Evolutionary conservation across 805 yeast species (phyloP).

Genomic region (Candida odintsovae): DNA sequence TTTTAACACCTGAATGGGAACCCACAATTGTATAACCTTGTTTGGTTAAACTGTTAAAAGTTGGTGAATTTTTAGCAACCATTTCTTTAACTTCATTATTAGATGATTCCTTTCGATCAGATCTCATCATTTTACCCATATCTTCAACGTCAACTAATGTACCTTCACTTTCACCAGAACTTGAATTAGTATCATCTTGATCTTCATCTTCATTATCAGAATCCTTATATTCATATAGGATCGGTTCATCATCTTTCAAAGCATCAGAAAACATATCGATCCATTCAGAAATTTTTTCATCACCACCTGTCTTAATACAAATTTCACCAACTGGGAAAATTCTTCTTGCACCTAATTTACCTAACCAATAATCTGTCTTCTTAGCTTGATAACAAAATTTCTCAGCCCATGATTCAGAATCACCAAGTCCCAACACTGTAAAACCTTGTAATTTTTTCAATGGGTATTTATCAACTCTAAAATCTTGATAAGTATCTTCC

Average conservation of each 20-base stretch:
- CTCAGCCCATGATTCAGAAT: conserved; percentile 76
- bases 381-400: conserved; percentile 85
- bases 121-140: conserved; percentile 49
- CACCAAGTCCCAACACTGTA: conserved; percentile 85
- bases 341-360: conserved; percentile 82
- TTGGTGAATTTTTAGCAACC: conserved; percentile 89
- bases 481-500: conserved; percentile 77
- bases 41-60: conserved; percentile 79
- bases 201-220: conserved; percentile 32
- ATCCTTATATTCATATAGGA: conserved; percentile 52
- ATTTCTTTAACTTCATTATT: conserved; percentile 51
- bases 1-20: conserved; percentile 90
- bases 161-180: conserved; percentile 28
- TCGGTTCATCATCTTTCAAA: conserved; percentile 67
- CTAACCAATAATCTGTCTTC: conserved; percentile 66
- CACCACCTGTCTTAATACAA: conserved; percentile 71
- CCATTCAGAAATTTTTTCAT: conserved; percentile 61
- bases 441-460: conserved; percentile 65
- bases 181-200: conserved; percentile 17
- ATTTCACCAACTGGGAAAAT: conserved; percentile 78
- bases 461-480: conserved; percentile 81
- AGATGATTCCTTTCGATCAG: conserved; percentile 4
- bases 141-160: conserved; percentile 81
- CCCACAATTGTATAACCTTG: conserved; percentile 94
- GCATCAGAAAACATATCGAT: conserved; percentile 50